Conservation (phyloP, 345 rosid species). For the Erodium maritimum region DNA sequence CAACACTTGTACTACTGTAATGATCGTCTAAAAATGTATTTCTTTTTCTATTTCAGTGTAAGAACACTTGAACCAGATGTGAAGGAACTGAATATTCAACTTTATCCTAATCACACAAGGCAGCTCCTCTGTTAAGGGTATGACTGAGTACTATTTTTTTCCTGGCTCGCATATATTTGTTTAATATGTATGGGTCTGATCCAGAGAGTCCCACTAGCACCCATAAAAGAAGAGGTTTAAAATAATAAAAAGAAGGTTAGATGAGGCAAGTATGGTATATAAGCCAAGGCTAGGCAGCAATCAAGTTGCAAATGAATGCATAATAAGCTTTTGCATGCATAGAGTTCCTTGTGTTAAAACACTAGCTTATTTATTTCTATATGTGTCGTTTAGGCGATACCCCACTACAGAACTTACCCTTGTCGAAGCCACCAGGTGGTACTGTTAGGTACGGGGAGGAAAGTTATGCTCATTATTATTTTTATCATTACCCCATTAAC, state of each 20-base stretch:
- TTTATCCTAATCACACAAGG: not conserved
- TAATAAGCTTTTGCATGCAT: not conserved
- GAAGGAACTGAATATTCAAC: not conserved
- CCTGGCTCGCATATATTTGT: not conserved
- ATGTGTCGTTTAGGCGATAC: slow-evolving; percentile 1
- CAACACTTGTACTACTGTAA: not conserved
- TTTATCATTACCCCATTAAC: not conserved
- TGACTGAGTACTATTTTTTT: not conserved
- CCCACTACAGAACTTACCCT: not conserved
- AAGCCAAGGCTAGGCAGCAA: not conserved
- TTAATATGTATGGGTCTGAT: not conserved
- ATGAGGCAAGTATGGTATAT: not conserved
- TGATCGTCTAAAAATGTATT: not conserved
- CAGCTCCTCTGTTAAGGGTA: not conserved
- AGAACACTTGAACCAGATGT: not conserved
- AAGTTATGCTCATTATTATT: not conserved
- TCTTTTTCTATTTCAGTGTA: not conserved
- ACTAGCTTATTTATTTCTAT: not conserved
- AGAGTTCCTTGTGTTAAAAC: not conserved
- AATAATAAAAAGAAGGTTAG: not conserved
- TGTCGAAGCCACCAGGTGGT: not conserved
- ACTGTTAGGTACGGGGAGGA: not conserved
- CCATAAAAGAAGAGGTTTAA: not conserved
- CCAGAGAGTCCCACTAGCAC: not conserved
- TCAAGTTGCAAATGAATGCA: not conserved